Base-by-base conservation (phyloP, 495 filamentous ascomycete species). In the Glonium stellatum region DNA sequence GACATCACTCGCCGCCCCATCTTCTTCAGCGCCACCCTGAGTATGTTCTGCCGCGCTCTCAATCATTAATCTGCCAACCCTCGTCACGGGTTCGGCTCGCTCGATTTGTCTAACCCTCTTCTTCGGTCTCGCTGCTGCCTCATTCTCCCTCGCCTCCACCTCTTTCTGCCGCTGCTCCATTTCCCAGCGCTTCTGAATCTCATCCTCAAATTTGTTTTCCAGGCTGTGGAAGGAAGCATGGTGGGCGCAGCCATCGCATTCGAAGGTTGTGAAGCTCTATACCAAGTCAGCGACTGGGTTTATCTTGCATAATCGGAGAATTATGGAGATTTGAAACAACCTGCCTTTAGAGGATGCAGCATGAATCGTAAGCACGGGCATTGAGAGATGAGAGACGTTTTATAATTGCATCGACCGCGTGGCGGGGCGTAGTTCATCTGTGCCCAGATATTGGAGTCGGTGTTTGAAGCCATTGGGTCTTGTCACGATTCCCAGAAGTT, bases 301-400 rank as follows among this genome's bases (percentile, higher is more conserved):
- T 6, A 31, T 6, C 27, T 31, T 31, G 39, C 39, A 18, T 13
- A 44, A 13, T 44, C 39, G 39, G 18, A 11, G 18, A 44, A 4
- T 18, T 44, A 13, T 13, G 39, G 39, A 44, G 12, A 18, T 44
- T 15, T 44, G 4, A 11, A 18, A 15, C 4, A 44, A 39, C 60
- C 61, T 61, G 77, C 80, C 69, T 82, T 79, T 49, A 80, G 67
- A 0, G 80, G 80, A 67, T 82, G 81, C 37, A 80, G 63, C 80
- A 82, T 82, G 76, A 82, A 82, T 41, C 80, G 74, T 55, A 79
- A 68, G 66, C 80, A 82, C 8, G 80, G 71, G 66, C 80, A 82
- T 36, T 61, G 67, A 8, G 71, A 69, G 53, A 82, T 55, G 57
- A 81, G 61, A 49, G 75, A 75, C 4, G 63, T 54, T 58, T 75